Evolutionary conservation across 2,329 filamentous ascomycete species (phyloP), one percentile per base, ranked within the genome.

Genomic region (Alternaria ethzedia): DNA sequence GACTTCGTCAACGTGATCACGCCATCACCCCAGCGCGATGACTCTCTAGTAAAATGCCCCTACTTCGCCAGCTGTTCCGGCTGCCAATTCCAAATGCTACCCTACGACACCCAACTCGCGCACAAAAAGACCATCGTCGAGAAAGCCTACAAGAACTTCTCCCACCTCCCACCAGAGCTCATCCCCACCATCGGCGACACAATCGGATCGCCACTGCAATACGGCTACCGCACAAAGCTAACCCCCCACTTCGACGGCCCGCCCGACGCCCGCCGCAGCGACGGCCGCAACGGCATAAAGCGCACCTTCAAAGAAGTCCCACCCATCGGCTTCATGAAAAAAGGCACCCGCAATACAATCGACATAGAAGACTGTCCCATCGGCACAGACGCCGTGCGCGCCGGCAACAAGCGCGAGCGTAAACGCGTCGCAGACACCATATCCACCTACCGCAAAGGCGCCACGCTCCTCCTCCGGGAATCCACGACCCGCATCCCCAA

Each of bases 291-390:
- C 62, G 84, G 86, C 62, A 83, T 84, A 63, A 85, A 85, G 75
- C 84, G 85, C 61, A 82, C 81, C 56, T 91, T 92, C 70, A 81
- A 86, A 13, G 84, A 86, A 59, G 86, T 91, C 4, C 96, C 96
- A 0, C 87, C 91, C 3, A 93, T 98, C 70, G 96, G 96, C 9
- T 99, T 97, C 82, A 96, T 93, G 86, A 85, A 87, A 66, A 98
- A 97, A 81, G 92, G 92, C n/a, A 88, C 87, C 51, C 86, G 90
- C 60, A 86, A 86, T 65, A 94, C 94, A 4, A 84, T 99, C 66
- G 96, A 99, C 76, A 98, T 99, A 67, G 96, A 99, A 79, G 94
- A 98, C 78, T 99, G 96, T 72, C 96, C 96, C 6, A 96, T 99
- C 65, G 96, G 92, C 54, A 99, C 96, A 2, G 89, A 92, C 28